These are phyloP conservation scores for Citrullus amarus DNA, from an alignment of 306 rosid species.

Conservation along the genomic window DNA sequence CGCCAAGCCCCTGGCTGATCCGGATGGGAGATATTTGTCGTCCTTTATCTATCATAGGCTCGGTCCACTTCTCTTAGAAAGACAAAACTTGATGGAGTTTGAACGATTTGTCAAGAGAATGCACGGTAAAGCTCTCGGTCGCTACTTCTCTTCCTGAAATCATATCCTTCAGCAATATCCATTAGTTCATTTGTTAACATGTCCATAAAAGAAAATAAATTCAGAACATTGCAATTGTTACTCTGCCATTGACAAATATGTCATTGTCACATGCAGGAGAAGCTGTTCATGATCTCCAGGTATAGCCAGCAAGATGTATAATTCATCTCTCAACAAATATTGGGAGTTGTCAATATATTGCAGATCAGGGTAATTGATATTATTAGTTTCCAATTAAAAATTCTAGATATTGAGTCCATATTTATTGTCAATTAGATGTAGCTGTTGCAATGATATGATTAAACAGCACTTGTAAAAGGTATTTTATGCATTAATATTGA, in stretches of 20 bases:
- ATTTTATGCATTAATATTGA: not conserved
- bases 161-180: not conserved
- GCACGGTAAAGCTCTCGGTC: slow-evolving; percentile 51
- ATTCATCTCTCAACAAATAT: slow-evolving; percentile 6
- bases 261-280: slow-evolving; percentile 29
- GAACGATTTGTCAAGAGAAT: slow-evolving; percentile 85
- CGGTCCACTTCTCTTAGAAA: slow-evolving; percentile 68
- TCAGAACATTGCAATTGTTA: not conserved
- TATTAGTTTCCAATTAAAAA: not conserved
- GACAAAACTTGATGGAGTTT: slow-evolving; percentile 62
- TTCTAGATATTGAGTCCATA: not conserved
- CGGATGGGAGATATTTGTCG: slow-evolving; percentile 72
- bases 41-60: slow-evolving; percentile 81
- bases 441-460: slow-evolving; percentile 2
- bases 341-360: slow-evolving; percentile 5
- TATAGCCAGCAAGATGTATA: slow-evolving; percentile 9
- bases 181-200: not conserved
- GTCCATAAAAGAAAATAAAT: too few species aligned
- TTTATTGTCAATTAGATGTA: slow-evolving; percentile 3
- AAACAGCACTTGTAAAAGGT: not conserved
- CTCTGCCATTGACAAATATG: not conserved
- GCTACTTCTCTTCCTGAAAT: not conserved
- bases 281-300: slow-evolving; percentile 21
- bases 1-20: slow-evolving; percentile 69
- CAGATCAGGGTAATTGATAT: slow-evolving; percentile 2